Evolutionary conservation across 148 eudicot genomes (phyloP).

Genomic region (Persicaria maculosa): DNA sequence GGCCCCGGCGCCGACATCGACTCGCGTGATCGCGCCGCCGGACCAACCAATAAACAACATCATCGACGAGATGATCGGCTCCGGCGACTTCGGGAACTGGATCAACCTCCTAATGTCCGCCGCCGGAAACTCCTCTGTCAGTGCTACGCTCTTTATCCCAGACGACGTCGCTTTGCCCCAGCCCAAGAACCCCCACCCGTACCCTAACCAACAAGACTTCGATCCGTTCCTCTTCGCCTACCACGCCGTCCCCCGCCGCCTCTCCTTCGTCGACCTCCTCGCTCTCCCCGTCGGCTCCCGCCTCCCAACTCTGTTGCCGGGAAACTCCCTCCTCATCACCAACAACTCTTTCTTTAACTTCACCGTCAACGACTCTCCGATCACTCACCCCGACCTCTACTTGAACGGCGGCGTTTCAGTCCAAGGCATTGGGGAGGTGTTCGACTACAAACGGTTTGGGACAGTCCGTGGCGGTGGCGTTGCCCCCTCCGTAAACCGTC

Average conservation of each 20-base stretch:
- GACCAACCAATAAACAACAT: slow-evolving; percentile 22
- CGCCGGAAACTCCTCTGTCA: slow-evolving; percentile 16
- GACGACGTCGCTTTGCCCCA: slow-evolving; percentile 26
- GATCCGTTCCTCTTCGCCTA: slow-evolving; percentile 36
- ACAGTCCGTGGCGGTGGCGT: background rate
- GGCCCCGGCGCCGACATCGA: background rate
- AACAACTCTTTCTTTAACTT: slow-evolving; percentile 28
- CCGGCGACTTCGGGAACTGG: slow-evolving; percentile 47
- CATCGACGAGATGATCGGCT: slow-evolving; percentile 32
- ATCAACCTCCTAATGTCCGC: slow-evolving; percentile 31
- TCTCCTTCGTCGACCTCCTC: slow-evolving; percentile 33
- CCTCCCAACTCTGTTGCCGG: slow-evolving; percentile 41
- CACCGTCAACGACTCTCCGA: slow-evolving; percentile 25
- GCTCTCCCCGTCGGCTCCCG: slow-evolving; percentile 21
- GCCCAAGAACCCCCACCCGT: slow-evolving; percentile 16
- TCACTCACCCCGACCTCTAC: slow-evolving; percentile 39
- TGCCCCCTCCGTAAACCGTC: slow-evolving; percentile 2
- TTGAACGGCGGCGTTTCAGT: slow-evolving; percentile 24
- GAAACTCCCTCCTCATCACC: slow-evolving; percentile 31
- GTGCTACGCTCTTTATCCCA: slow-evolving; percentile 53
- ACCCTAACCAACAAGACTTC: slow-evolving; percentile 12
- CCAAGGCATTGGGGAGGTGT: slow-evolving; percentile 31
- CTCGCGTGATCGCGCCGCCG: background rate
- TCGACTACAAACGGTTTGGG: slow-evolving; percentile 34
- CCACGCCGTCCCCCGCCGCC: slow-evolving; percentile 41